A percentile compares a stretch with the other conserved stretches of the same genome.
These are phyloP conservation scores for Erodium trifolium DNA, from an alignment of 441 rosid species.

Conservation along the genomic window DNA sequence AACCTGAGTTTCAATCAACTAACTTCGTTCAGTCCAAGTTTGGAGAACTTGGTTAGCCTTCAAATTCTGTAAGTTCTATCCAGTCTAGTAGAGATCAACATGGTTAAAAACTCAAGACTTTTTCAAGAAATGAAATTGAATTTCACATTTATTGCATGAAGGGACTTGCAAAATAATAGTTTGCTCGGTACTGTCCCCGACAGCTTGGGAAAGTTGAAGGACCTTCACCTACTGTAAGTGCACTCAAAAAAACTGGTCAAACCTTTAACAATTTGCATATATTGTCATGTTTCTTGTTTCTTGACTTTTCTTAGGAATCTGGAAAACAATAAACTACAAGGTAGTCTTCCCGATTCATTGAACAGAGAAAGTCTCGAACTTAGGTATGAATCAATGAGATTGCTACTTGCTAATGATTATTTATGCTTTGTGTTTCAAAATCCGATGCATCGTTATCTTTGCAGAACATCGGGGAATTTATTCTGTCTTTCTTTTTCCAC, in stretches of 20 bases:
- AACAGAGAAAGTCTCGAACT: slow-evolving; percentile 59
- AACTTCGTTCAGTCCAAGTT: slow-evolving; percentile 59
- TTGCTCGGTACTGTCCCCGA: slow-evolving; percentile 72
- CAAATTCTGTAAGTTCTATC: slow-evolving; percentile 60
- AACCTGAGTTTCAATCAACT: slow-evolving; percentile 77
- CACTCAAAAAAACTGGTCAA: slow-evolving; percentile 14
- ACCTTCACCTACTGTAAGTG: slow-evolving; percentile 72
- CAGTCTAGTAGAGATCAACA: background rate
- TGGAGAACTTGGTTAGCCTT: slow-evolving; percentile 53
- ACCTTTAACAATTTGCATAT: background rate
- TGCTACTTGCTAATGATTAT: background rate
- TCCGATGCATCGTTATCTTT: slow-evolving; percentile 14
- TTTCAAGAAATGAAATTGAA: slow-evolving; percentile 9
- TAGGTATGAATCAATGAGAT: slow-evolving; percentile 33
- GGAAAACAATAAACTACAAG: slow-evolving; percentile 69
- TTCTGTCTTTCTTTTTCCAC: slow-evolving; percentile 63
- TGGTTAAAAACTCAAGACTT: no score
- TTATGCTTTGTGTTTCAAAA: slow-evolving; percentile 12
- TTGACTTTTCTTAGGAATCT: slow-evolving; percentile 44
- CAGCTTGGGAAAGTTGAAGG: slow-evolving; percentile 51
- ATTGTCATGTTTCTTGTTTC: background rate
- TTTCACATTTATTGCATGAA: slow-evolving; percentile 20
- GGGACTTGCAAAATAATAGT: slow-evolving; percentile 82
- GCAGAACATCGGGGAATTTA: slow-evolving; percentile 68
- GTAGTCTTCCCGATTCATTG: slow-evolving; percentile 62